A percentile compares a stretch with the other conserved stretches of the same genome.
These are phyloP conservation scores for Pleurotus pulmonarius DNA, from an alignment of 768 basidiomycete species.

Conservation along the genomic window DNA sequence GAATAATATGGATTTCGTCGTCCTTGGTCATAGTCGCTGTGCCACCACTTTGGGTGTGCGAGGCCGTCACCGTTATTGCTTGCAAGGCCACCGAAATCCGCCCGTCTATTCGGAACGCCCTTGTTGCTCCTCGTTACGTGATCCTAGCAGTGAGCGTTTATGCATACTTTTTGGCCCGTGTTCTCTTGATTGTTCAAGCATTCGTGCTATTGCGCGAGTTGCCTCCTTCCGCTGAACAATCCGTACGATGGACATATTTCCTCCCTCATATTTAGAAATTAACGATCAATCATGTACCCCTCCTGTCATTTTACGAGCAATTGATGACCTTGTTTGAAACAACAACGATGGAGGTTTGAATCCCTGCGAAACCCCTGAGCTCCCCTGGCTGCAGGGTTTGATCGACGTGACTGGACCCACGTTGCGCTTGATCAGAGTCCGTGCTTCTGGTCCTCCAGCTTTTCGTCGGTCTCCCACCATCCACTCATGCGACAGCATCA, in stretches of 20 bases:
- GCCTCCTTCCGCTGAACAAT: conserved; percentile 4
- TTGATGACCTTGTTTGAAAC: no score
- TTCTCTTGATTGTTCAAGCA: conserved; percentile 11
- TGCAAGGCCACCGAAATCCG: not conserved
- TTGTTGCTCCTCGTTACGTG: not conserved
- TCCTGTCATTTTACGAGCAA: no score
- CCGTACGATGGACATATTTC: conserved; percentile 15
- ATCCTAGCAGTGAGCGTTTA: not conserved
- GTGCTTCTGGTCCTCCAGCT: not conserved
- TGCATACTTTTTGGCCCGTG: conserved; percentile 12
- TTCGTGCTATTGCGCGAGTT: conserved; percentile 9
- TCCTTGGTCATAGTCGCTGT: conserved; percentile 13
- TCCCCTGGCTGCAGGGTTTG: no score
- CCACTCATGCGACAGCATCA: not conserved
- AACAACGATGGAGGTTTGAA: no score
- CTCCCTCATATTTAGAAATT: conserved; percentile 11
- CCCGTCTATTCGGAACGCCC: not conserved
- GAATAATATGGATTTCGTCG: conserved; percentile 19
- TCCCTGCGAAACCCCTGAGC: no score
- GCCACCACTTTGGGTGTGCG: not conserved
- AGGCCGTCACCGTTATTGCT: not conserved
- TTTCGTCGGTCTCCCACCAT: not conserved
- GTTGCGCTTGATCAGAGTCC: not conserved
- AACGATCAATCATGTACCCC: no score
- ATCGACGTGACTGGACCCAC: no score